These are phyloP conservation scores for Dispira parvispora DNA, from an alignment of 192 early-diverging fungal genomes.

Conservation along the genomic window DNA sequence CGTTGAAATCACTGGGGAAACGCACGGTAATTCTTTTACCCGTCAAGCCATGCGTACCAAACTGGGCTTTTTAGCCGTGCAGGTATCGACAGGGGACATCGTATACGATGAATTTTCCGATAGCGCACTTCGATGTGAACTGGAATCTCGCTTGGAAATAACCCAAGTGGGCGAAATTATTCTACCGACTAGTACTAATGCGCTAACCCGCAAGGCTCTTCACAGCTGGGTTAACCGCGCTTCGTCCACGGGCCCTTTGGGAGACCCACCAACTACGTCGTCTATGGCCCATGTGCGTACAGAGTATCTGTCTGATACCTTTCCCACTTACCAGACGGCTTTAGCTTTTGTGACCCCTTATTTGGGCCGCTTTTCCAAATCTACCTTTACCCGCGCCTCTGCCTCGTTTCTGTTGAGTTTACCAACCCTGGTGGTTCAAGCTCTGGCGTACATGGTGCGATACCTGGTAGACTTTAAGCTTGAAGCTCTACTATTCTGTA, in stretches of 20 bases:
- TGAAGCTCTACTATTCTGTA: slow-evolving; percentile 31
- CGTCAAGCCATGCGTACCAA: not conserved
- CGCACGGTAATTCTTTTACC: too few species aligned
- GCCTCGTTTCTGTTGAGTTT: slow-evolving; percentile 12
- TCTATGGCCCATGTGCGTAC: not conserved
- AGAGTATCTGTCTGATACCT: not conserved
- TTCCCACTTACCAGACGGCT: not conserved
- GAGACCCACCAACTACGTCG: not conserved
- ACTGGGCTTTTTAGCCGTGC: slow-evolving; percentile 38
- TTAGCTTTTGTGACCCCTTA: slow-evolving; percentile 8
- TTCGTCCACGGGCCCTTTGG: not conserved
- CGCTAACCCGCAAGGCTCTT: slow-evolving; percentile 37
- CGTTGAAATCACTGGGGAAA: not conserved
- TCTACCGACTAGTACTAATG: slow-evolving; percentile 26
- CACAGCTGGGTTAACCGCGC: slow-evolving; percentile 11
- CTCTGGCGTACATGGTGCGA: slow-evolving; percentile 33
- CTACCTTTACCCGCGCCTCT: slow-evolving; percentile 3
- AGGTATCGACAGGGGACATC: slow-evolving; percentile 47
- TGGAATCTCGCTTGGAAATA: slow-evolving; percentile 52
- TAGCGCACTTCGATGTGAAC: slow-evolving; percentile 35
- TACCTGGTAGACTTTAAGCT: slow-evolving; percentile 50
- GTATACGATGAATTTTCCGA: slow-evolving; percentile 58
- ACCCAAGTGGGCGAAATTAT: slow-evolving; percentile 50
- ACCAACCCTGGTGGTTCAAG: slow-evolving; percentile 17
- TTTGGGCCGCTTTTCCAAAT: slow-evolving; percentile 14